These are phyloP conservation scores for Coemansia sp. DNA, from an alignment of 192 early-diverging fungal genomes.

Conservation along the genomic window DNA sequence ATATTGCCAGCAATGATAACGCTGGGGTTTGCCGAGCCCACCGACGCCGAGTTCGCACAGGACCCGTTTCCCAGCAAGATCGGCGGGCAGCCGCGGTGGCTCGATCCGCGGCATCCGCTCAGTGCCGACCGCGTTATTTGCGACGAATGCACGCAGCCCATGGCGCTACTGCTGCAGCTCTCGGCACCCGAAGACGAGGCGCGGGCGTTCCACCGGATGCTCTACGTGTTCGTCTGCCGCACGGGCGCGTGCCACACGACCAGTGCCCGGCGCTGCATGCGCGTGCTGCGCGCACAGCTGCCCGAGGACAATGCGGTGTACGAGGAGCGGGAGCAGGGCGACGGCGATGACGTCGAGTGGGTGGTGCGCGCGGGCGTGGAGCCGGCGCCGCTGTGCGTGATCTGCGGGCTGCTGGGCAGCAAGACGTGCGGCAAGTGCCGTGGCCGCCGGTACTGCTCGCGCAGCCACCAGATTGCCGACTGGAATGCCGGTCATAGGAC, in stretches of 20 bases:
- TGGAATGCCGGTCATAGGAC: slow-evolving; percentile 78
- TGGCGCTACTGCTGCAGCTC: slow-evolving; percentile 79
- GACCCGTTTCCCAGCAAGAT: slow-evolving; percentile 80
- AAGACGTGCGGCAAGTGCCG: slow-evolving; percentile 80
- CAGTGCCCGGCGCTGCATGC: slow-evolving; percentile 65
- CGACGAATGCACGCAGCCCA: slow-evolving; percentile 66
- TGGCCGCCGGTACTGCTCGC: slow-evolving; percentile 70
- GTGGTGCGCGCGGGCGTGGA: slow-evolving; percentile 5
- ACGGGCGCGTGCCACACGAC: slow-evolving; percentile 74
- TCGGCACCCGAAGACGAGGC: slow-evolving; percentile 88
- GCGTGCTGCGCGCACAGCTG: slow-evolving; percentile 76
- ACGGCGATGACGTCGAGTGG: slow-evolving; percentile 36
- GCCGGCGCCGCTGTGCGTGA: slow-evolving; percentile 55
- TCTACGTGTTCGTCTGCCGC: slow-evolving; percentile 93
- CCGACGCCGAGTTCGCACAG: slow-evolving; percentile 56
- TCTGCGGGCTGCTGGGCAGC: slow-evolving; percentile 68
- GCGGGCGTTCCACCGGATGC: slow-evolving; percentile 84
- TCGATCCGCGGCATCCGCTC: slow-evolving; percentile 69
- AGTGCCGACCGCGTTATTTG: slow-evolving; percentile 60
- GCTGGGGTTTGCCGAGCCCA: slow-evolving; percentile 72
- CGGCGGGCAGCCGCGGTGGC: slow-evolving; percentile 81
- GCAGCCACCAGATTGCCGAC: slow-evolving; percentile 77
- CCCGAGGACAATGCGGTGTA: slow-evolving; percentile 70
- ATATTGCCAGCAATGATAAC: slow-evolving; percentile 29
- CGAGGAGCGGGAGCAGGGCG: slow-evolving; percentile 11